Conservation (phyloP, 495 filamentous ascomycete species). For the Penicillium pancosmium region DNA sequence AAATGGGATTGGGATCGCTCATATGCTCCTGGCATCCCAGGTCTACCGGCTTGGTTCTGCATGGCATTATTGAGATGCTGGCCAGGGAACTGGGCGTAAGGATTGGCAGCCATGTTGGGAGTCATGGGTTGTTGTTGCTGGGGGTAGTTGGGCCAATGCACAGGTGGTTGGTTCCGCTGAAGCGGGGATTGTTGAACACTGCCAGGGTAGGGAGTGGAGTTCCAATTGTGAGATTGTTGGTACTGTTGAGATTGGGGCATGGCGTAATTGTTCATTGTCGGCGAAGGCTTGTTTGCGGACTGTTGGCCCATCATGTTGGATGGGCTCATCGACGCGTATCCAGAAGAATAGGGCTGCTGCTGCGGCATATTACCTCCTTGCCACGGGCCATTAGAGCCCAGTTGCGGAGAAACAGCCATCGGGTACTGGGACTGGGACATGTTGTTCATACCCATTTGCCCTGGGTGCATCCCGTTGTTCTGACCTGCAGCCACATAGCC, state of each 20-base stretch:
- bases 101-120: conserved; percentile 59
- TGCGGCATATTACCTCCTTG: conserved; percentile 39
- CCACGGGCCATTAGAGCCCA: conserved; percentile 43
- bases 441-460: conserved; percentile 36
- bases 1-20: conserved; percentile 80
- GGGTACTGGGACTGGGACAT: conserved; percentile 44
- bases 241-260: conserved; percentile 36
- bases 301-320: conserved; percentile 41
- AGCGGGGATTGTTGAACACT: conserved; percentile 48
- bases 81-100: conserved; percentile 75
- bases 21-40: conserved; percentile 81
- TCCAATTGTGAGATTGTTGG: conserved; percentile 37
- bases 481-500: conserved; percentile 36
- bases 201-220: conserved; percentile 36
- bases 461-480: conserved; percentile 35
- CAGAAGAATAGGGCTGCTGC: conserved; percentile 30
- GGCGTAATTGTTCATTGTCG: conserved; percentile 46
- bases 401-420: conserved; percentile 42
- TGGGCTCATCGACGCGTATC: conserved; percentile 45
- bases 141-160: conserved; percentile 44
- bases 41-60: conserved; percentile 57
- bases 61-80: conserved; percentile 66
- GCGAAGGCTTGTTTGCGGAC: conserved; percentile 44
- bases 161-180: conserved; percentile 36
- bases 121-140: conserved; percentile 31